Conservation (phyloP, 169 alveolate genomes). For the Plasmodium cynomolgi region DNA sequence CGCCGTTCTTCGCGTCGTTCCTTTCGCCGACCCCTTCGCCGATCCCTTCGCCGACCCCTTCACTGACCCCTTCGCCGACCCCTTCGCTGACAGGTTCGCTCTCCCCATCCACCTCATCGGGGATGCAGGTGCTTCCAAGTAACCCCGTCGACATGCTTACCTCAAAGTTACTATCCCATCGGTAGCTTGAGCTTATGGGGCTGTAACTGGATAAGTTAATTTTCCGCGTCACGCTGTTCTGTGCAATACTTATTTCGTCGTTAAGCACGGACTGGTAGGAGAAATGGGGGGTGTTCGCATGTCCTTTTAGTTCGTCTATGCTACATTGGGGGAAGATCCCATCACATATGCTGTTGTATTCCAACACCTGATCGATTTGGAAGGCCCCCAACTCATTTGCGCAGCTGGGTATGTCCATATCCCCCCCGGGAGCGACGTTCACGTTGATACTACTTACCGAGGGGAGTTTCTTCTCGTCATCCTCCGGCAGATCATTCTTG, state of each 20-base stretch:
- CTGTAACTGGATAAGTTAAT: not conserved
- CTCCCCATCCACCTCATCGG: not conserved
- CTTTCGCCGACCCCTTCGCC: not conserved
- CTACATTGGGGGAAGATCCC: not conserved
- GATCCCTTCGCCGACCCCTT: not conserved
- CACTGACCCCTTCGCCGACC: not conserved
- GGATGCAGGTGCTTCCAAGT: not conserved
- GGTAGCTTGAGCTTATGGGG: slow-evolving; percentile 38
- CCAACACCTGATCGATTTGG: not conserved
- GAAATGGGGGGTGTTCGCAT: not conserved
- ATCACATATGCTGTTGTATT: not conserved
- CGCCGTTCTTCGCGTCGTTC: not conserved
- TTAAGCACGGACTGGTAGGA: slow-evolving; percentile 1
- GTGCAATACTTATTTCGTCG: slow-evolving; percentile 34
- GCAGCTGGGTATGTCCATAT: not conserved
- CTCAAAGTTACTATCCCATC: slow-evolving; percentile 7
- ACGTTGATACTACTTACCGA: not conserved
- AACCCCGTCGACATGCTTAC: not conserved
- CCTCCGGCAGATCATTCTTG: not conserved
- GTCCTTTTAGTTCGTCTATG: not conserved
- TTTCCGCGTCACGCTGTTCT: slow-evolving; percentile 7
- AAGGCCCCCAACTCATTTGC: not conserved
- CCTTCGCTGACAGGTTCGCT: not conserved
- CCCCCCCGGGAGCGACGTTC: not conserved
- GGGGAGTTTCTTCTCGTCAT: not conserved